Base-by-base conservation (phyloP, 2,329 filamentous ascomycete species). In the Diaporthe vexans region DNA sequence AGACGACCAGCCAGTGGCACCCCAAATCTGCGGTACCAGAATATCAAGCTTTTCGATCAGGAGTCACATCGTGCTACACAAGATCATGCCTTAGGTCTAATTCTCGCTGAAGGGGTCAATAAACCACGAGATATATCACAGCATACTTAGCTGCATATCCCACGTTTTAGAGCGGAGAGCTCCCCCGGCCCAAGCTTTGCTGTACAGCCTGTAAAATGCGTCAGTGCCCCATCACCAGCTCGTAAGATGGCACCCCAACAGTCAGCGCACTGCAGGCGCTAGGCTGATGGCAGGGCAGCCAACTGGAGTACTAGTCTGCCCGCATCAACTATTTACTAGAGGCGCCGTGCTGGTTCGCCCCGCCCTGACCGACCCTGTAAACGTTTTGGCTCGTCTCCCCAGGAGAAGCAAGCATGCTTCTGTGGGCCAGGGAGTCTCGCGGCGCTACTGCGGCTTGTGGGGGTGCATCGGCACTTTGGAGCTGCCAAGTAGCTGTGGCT, bases 381-480 rank as follows among this genome's bases (percentile, higher is more conserved):
- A 24, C 29, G 63, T 24, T 24, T 17, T 40, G 63, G 63, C 46
- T n/a, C 19, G 37, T 40, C 10, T 48, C 43, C 40, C 40, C 8
- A 33, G 40, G 15, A 52, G 13, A 24, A 67, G 63, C 29, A 35
- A 58, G 10, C 4, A 63, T 29, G 10, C 24, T 21, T 29, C 15
- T 13, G 24, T 24, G 48, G 48, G n/a, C 48, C n/a, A n/a, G n/a
- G 48, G 15, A 63, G 40, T 54, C 48, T 3, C 10, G 48, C 9
- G 21, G 63, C 63, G 33, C 46, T 54, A 68, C 63, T 33, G 63
- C 63, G 63, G 63, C 29, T 68, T 68, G 63, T 68, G 48, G 63
- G 63, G 63, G 63, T 52, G n/a, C 48, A 68, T 54, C 63, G 48
- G 63, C 17, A 68, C 33, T 54, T 40, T 35, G n/a, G 8, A 37